phyloP scores from a whole-genome alignment of 805 yeast genomes.

The Grigorovia yakushimaensis region DNA sequence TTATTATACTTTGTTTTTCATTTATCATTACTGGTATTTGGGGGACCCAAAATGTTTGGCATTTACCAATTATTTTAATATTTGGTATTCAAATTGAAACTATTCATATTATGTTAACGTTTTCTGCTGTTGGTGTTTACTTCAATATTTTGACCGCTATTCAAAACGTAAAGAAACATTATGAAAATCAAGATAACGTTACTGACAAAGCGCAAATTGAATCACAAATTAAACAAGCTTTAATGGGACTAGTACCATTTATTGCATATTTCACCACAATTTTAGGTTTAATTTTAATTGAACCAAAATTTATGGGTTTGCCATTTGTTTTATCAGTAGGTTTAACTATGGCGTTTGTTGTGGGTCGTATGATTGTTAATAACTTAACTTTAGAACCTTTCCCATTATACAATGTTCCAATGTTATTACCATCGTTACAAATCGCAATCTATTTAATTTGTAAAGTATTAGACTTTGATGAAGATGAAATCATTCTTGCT shows the following conservation, averaged over 20 bases:
- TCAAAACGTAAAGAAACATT: slow-evolving; percentile 45
- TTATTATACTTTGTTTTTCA: slow-evolving; percentile 47
- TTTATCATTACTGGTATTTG: slow-evolving; percentile 53
- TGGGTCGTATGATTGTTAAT: slow-evolving; percentile 81
- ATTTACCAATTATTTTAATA: slow-evolving; percentile 28
- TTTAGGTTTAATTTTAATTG: slow-evolving; percentile 37
- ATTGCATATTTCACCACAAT: slow-evolving; percentile 44
- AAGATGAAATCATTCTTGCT: slow-evolving; percentile 37
- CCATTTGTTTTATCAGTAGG: slow-evolving; percentile 68
- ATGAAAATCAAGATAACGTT: slow-evolving; percentile 25
- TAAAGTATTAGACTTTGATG: slow-evolving; percentile 25
- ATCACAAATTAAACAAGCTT: slow-evolving; percentile 27
- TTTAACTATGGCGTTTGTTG: slow-evolving; percentile 68
- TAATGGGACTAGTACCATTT: slow-evolving; percentile 61
- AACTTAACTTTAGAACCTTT: slow-evolving; percentile 75
- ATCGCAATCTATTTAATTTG: slow-evolving; percentile 25
- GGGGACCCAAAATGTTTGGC: slow-evolving; percentile 67
- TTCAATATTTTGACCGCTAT: slow-evolving; percentile 66
- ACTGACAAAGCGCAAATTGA: slow-evolving; percentile 17
- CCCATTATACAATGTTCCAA: slow-evolving; percentile 67
- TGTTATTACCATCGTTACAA: slow-evolving; percentile 54
- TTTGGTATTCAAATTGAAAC: slow-evolving; percentile 30
- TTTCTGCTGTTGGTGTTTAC: slow-evolving; percentile 47
- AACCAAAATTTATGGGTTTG: slow-evolving; percentile 41
- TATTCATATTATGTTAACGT: slow-evolving; percentile 41